Evolutionary conservation across 441 rosid species (phyloP), one percentile per base, ranked within the genome.

Genomic region (Erodium trifolium): DNA sequence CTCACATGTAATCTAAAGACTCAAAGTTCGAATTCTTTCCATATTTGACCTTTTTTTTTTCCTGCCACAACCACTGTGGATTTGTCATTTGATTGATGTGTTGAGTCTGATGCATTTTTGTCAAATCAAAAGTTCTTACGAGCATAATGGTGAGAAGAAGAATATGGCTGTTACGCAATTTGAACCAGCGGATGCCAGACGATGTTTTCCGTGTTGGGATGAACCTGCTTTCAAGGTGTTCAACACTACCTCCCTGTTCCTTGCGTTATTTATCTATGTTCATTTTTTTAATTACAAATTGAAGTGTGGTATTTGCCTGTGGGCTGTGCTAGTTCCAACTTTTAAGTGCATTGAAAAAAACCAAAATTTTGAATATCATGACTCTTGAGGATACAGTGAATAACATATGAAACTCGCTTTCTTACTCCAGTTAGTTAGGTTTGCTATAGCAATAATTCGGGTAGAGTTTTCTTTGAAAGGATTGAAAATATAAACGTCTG

Each of bases 121-220:
- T 70, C 41, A 5, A 37, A 37, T 37, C 41, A 37, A 31, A 74
- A 94, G 97, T 79, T 78, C 85, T 39, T 94, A 85, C 57, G 91
- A 84, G 81, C 82, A 79, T 76, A 75, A 90, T 23, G 99, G 93
- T 66, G 91, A 87, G 84, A 89, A 87, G 87, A 94, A 83, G 88
- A 94, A 91, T 60, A 90, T 94, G 97, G 99, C 96, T 4, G 99
- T 90, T 66, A 94, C 97, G 0, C 97, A 94, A 78, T 94, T 94
- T 77, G 99, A 91, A 81, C 97, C 97, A 4, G 96, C 85, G 68
- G 97, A 94, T 81, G 97, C 97, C 37, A 84, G 99, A 79, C 83
- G 87, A 75, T 94, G 97, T 18, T 57, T 57, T 57, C 49, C 49
- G 0, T 43, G 49, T 43, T 9, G 49, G 49, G 49, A 43, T 11